These are phyloP conservation scores for Umbelopsis vinacea DNA, from an alignment of 192 early-diverging fungal genomes.

Conservation along the genomic window DNA sequence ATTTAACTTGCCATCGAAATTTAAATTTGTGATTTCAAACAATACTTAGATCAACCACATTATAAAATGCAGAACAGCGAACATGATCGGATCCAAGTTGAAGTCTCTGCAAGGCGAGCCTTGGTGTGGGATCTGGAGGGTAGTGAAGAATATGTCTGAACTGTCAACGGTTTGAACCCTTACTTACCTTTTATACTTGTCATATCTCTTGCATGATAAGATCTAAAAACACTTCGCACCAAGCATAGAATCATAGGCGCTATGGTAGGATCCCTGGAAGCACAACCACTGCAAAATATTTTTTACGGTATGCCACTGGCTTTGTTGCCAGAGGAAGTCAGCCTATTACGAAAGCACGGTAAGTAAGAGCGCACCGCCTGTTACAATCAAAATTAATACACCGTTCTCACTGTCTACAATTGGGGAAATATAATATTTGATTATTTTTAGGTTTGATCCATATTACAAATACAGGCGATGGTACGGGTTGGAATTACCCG, in stretches of 20 bases:
- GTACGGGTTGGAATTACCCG: constrained; percentile 49
- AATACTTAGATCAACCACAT: neutral
- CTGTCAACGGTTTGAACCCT: neutral
- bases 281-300: constrained; percentile 75
- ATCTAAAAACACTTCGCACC: constrained; percentile 57
- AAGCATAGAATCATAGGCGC: constrained; percentile 68
- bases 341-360: constrained; percentile 49
- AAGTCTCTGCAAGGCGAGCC: neutral
- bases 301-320: constrained; percentile 75
- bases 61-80: neutral
- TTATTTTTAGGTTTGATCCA: constrained; percentile 21
- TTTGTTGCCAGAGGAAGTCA: constrained; percentile 76
- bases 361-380: neutral
- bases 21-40: no score
- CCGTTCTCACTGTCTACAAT: neutral
- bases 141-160: neutral
- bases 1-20: no score
- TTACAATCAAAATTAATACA: constrained; percentile 1
- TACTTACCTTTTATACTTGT: neutral
- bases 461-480: constrained; percentile 5
- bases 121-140: constrained; percentile 13
- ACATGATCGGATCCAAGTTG: neutral
- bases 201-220: constrained; percentile 19
- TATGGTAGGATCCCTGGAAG: constrained; percentile 68
- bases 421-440: constrained; percentile 24